Evolutionary conservation across 1,284 basidiomycete genomes (phyloP).

Genomic region (Naganishia sp.): DNA sequence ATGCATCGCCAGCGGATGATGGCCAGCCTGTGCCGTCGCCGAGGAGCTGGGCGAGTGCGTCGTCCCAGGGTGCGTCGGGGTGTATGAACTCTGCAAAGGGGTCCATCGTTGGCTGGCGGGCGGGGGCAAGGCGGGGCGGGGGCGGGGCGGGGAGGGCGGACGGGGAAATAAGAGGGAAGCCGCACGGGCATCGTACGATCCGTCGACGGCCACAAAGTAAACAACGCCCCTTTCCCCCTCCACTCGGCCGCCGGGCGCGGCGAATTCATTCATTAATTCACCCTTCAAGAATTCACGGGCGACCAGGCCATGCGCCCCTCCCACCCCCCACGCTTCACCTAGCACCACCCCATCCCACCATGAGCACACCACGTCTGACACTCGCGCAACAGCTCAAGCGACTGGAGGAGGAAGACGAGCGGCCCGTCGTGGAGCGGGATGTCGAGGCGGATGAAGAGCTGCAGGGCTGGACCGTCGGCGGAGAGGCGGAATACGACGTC

Average conservation of each 20-base stretch:
- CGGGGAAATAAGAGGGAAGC: not conserved
- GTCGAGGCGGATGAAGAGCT: not conserved
- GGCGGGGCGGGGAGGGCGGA: not conserved
- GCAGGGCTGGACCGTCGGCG: not conserved
- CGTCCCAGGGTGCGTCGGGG: conserved; percentile 3
- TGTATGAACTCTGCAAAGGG: conserved; percentile 18
- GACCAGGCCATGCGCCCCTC: too few relatives aligned
- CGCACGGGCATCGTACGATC: conserved; percentile 8
- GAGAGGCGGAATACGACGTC: not conserved
- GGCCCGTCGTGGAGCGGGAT: conserved; percentile 7
- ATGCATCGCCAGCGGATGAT: too few relatives aligned
- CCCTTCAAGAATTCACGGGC: too few relatives aligned
- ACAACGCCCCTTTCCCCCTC: not conserved
- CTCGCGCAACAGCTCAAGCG: conserved; percentile 79
- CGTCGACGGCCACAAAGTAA: conserved; percentile 14
- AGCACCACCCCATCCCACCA: not conserved
- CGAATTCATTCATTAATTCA: too few relatives aligned
- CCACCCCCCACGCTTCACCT: too few relatives aligned
- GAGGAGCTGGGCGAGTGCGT: conserved; percentile 5
- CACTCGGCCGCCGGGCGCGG: not conserved
- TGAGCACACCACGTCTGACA: conserved; percentile 46
- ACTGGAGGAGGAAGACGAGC: conserved; percentile 58
- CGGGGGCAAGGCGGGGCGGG: too few relatives aligned
- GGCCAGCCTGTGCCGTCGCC: not conserved
- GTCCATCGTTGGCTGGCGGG: not conserved